These are phyloP conservation scores for Buxus sempervirens DNA, from an alignment of 164 flowering plant species.

Conservation along the genomic window DNA sequence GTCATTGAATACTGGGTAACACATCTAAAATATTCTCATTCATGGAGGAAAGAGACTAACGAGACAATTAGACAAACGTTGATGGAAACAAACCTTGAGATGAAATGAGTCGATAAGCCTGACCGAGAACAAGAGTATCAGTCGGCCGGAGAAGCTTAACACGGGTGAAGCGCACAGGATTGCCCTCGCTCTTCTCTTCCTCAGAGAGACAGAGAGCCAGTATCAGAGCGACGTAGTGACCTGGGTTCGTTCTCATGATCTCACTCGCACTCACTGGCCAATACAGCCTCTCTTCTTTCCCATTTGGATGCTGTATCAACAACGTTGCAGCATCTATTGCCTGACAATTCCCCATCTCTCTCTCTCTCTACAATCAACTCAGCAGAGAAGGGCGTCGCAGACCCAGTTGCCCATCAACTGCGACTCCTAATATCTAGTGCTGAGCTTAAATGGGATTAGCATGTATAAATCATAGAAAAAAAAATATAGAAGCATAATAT, in stretches of 20 bases:
- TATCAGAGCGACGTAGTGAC: conserved; percentile 83
- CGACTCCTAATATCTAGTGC: too few relatives aligned
- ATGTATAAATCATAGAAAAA: too few relatives aligned
- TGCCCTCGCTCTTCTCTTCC: conserved; percentile 8
- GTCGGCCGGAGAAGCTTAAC: conserved; percentile 80
- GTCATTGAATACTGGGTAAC: too few relatives aligned
- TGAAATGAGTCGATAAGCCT: conserved; percentile 75
- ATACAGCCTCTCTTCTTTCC: conserved; percentile 62
- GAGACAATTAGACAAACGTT: too few relatives aligned
- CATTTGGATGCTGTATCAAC: conserved; percentile 70
- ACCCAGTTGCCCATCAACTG: too few relatives aligned
- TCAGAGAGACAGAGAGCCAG: conserved; percentile 32
- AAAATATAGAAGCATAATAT: background rate
- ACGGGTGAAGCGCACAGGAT: conserved; percentile 46
- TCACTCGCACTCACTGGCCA: conserved; percentile 67
- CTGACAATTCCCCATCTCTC: conserved; percentile 83
- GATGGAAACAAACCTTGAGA: conserved; percentile 64
- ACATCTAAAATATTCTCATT: too few relatives aligned
- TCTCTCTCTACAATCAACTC: conserved; percentile 14
- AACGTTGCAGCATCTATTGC: conserved; percentile 77
- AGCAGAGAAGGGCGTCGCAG: background rate
- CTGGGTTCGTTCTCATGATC: conserved; percentile 76
- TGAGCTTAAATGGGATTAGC: too few relatives aligned
- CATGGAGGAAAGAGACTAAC: background rate
- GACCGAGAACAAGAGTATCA: conserved; percentile 78